These are phyloP conservation scores for Rhodotorula taiwanensis DNA, from an alignment of 768 basidiomycete species.

Conservation along the genomic window DNA sequence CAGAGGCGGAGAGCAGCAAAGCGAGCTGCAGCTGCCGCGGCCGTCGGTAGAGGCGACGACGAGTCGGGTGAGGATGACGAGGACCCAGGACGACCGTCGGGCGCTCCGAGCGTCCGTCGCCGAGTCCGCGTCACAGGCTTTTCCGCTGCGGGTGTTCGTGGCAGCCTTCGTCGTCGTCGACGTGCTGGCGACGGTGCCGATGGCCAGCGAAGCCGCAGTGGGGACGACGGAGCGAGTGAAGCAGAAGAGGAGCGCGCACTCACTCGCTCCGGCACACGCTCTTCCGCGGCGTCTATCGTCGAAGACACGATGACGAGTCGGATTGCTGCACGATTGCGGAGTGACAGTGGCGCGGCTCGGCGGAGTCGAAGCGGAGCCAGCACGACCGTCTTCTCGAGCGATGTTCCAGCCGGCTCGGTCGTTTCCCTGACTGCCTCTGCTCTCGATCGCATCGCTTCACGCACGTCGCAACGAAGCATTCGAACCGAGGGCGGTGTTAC, in stretches of 20 bases:
- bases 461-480: background rate
- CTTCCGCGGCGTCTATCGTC: conserved; percentile 13
- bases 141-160: background rate
- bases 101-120: background rate
- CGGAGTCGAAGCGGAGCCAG: background rate
- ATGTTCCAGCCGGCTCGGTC: background rate
- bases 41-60: no score
- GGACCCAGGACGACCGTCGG: background rate
- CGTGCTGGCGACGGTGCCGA: background rate
- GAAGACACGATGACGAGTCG: conserved; percentile 24
- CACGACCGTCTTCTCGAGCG: conserved; percentile 27
- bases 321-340: conserved; percentile 6
- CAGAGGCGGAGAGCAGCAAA: background rate
- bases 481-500: background rate
- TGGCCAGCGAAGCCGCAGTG: conserved; percentile 7
- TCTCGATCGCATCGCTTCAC: background rate
- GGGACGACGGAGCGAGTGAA: background rate
- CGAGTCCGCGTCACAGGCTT: background rate
- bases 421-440: conserved; percentile 18
- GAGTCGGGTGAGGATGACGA: no score
- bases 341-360: background rate
- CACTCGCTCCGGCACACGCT: conserved; percentile 12
- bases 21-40: background rate
- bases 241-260: conserved; percentile 26
- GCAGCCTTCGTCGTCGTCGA: background rate